Conservation (phyloP, 1,284 basidiomycete genomes). For the Leucoagaricus sp. region DNA sequence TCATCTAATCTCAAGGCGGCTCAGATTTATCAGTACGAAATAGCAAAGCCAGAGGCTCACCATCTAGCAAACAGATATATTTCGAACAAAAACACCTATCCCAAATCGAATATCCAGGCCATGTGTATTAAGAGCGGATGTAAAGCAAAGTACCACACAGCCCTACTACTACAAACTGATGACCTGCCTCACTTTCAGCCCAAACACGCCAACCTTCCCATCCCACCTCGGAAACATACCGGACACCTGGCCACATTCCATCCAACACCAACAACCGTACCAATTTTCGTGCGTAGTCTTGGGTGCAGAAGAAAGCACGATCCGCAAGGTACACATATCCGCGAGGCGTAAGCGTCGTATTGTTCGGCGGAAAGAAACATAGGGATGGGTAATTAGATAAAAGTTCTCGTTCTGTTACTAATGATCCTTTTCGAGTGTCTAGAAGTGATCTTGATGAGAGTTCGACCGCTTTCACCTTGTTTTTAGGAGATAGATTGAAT, state of each 20-base stretch:
- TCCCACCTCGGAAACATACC: slow-evolving; percentile 69
- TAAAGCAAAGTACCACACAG: not conserved
- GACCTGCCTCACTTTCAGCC: slow-evolving; percentile 45
- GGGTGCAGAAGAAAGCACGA: slow-evolving; percentile 71
- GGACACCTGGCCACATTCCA: slow-evolving; percentile 48
- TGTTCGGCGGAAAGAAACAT: slow-evolving; percentile 72
- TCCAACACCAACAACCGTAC: slow-evolving; percentile 25
- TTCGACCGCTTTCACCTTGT: slow-evolving; percentile 16
- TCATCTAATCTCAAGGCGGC: too few species aligned
- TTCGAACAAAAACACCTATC: too few species aligned
- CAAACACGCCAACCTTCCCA: slow-evolving; percentile 63
- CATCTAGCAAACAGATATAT: too few species aligned
- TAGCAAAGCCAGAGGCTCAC: too few species aligned
- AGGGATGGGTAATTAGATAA: slow-evolving; percentile 72
- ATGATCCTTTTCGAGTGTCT: not conserved
- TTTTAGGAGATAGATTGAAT: not conserved
- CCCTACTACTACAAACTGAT: slow-evolving; percentile 13
- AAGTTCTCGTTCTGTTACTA: slow-evolving; percentile 39
- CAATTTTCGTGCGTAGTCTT: slow-evolving; percentile 52
- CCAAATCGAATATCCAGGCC: too few species aligned
- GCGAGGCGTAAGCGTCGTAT: slow-evolving; percentile 76
- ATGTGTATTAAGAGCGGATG: too few species aligned
- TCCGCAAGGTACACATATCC: slow-evolving; percentile 78
- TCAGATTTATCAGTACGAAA: too few species aligned
- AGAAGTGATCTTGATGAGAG: not conserved